A percentile compares a stretch with the other conserved stretches of the same genome.
Conservation (phyloP, 495 filamentous ascomycete genomes). For the Xylaria nigripes region DNA sequence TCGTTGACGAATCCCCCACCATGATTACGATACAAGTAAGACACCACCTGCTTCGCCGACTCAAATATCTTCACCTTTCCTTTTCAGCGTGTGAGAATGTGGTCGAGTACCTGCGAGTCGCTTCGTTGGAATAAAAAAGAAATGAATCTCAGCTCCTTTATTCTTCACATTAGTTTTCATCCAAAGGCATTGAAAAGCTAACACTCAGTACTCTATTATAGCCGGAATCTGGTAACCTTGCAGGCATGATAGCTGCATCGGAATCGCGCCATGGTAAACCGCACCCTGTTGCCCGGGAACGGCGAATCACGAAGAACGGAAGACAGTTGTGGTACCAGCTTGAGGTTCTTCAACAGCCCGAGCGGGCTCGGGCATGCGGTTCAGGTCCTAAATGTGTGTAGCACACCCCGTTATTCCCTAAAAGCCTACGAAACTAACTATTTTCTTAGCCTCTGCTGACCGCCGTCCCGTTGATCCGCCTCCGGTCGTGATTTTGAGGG, state of each 20-base stretch:
- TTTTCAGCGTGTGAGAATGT: neutral
- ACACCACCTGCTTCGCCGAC: neutral
- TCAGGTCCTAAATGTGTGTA: slow-evolving; percentile 86
- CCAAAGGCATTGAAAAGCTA: neutral
- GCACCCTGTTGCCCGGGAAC: slow-evolving; percentile 43
- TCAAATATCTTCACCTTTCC: neutral
- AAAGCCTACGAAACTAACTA: slow-evolving; percentile 5
- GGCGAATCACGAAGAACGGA: slow-evolving; percentile 68
- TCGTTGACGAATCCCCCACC: neutral
- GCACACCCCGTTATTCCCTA: neutral
- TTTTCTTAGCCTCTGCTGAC: slow-evolving; percentile 72
- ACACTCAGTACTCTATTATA: slow-evolving; percentile 8
- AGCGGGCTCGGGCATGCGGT: slow-evolving; percentile 92
- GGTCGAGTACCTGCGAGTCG: neutral
- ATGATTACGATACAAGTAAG: slow-evolving; percentile 12
- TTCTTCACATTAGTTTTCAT: neutral
- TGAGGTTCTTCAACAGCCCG: slow-evolving; percentile 87
- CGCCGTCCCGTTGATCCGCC: slow-evolving; percentile 94
- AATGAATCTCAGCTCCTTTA: no score
- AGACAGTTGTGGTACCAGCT: slow-evolving; percentile 73
- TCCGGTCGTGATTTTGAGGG: slow-evolving; percentile 86
- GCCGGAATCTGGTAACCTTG: slow-evolving; percentile 29
- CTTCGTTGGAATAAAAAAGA: no score
- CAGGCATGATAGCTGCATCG: slow-evolving; percentile 36
- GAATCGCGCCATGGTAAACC: slow-evolving; percentile 42